Evolutionary conservation across 2,329 filamentous ascomycete species (phyloP), one percentile per base, ranked within the genome.

Genomic region (Taxawa tesnikishii): DNA sequence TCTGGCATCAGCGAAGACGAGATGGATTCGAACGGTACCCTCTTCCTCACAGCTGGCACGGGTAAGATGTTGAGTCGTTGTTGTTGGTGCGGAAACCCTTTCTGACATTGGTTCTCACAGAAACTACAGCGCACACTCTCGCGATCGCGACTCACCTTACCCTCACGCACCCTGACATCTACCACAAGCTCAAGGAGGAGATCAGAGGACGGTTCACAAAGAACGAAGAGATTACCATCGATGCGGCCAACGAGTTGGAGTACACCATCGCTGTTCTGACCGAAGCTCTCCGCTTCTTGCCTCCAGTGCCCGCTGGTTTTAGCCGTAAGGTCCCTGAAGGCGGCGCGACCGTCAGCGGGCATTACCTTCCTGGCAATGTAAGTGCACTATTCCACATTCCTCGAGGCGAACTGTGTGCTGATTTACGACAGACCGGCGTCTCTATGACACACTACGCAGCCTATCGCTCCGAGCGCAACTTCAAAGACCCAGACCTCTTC

Each of bases 91-190:
- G n/a, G n/a, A n/a, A n/a, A n/a, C n/a, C n/a, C n/a, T n/a, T n/a
- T n/a, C n/a, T n/a, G n/a, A n/a, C n/a, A n/a, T n/a, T n/a, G n/a
- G n/a, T n/a, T n/a, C n/a, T n/a, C n/a, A n/a, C n/a, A n/a, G 67
- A 70, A 42, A 71, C 67, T 4, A 68, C 65, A 1, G 62, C 66
- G 0, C 67, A 63, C 0, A 47, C 62, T 3, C 49, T 69, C 11
- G 54, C 38, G 44, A 62, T 40, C 42, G 51, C 38, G 10, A 49
- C 50, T 7, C 68, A 55, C 37, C 45, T 61, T 4, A 47, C 69
- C 6, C 43, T 63, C 3, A 51, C 47, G 4, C 49, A 63, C 33
- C 56, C 54, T 0, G 40, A 50, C 2, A 46, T 50, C 0, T 41
- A 64, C 29, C 38, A 45, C 2, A 57, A 51, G 18, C 48, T 70